Percentiles rank a stretch among this genome's conserved stretches.
Evolutionary conservation across 2,329 filamentous ascomycete species (phyloP).

Genomic region (Trichophyton simii): DNA sequence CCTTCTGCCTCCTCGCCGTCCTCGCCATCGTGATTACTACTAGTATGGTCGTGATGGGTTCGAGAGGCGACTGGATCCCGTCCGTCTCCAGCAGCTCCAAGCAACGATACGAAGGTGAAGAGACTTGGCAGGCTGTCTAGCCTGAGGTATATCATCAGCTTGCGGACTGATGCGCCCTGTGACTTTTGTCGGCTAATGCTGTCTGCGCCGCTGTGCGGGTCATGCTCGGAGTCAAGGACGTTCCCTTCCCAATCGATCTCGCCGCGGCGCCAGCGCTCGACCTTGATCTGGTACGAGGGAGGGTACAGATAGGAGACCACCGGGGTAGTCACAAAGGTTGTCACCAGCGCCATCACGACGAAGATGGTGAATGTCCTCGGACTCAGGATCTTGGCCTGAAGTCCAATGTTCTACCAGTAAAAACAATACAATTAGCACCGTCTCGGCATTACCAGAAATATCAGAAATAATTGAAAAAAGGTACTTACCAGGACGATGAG

Average conservation of each 20-base stretch:
- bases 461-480: not conserved
- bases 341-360: conserved; percentile 83
- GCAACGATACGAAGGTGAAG: conserved; percentile 67
- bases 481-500: conserved; percentile 72
- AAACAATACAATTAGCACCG: not conserved
- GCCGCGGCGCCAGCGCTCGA: conserved; percentile 62
- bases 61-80: conserved; percentile 22
- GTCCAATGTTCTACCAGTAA: conserved; percentile 54
- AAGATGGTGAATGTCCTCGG: conserved; percentile 81
- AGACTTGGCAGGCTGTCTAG: conserved; percentile 73
- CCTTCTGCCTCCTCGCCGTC: conserved; percentile 13
- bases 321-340: conserved; percentile 73
- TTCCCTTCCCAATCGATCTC: conserved; percentile 83
- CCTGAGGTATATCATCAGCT: conserved; percentile 67
- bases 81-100: conserved; percentile 47
- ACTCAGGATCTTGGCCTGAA: conserved; percentile 71
- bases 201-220: conserved; percentile 34
- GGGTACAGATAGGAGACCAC: conserved; percentile 64
- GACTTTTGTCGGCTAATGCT: conserved; percentile 35
- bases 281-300: conserved; percentile 60
- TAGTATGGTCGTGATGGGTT: conserved; percentile 23
- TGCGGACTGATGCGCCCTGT: conserved; percentile 43
- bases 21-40: not conserved
- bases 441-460: not conserved
- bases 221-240: conserved; percentile 28